Conservation (phyloP, 108 stramenopile genomes). For the Cyclotella sp. region DNA sequence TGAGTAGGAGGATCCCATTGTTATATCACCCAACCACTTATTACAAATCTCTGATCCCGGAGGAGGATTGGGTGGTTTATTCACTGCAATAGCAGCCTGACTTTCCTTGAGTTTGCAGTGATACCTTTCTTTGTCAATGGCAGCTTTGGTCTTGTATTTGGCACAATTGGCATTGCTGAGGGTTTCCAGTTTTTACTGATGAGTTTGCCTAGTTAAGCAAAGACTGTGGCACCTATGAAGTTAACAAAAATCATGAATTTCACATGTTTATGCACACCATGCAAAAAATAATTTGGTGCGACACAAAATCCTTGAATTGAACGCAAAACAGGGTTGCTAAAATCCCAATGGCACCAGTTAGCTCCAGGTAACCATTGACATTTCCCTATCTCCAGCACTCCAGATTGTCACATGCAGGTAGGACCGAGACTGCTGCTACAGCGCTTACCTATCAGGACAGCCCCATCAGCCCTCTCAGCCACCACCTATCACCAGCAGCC, state of each 20-base stretch:
- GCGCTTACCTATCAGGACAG: too few species aligned
- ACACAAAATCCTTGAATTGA: too few species aligned
- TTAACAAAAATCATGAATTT: too few species aligned
- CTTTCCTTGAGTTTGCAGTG: constrained; percentile 29
- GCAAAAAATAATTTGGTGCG: neutral
- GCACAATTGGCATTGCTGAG: constrained; percentile 43
- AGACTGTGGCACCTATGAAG: constrained; percentile 47
- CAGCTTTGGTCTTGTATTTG: constrained; percentile 54
- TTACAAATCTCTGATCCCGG: neutral
- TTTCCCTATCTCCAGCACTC: too few species aligned
- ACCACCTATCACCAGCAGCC: too few species aligned
- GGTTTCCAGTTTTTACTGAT: constrained; percentile 70
- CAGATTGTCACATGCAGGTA: too few species aligned
- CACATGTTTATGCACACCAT: neutral
- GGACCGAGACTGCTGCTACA: too few species aligned
- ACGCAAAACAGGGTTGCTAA: too few species aligned
- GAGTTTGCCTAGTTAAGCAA: constrained; percentile 68
- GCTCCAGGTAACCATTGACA: too few species aligned
- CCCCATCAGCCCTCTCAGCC: too few species aligned
- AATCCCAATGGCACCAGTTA: too few species aligned
- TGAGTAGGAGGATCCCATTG: constrained; percentile 4
- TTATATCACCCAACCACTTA: constrained; percentile 4
- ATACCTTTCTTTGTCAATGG: constrained; percentile 55
- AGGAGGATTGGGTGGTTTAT: neutral
- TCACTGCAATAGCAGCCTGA: constrained; percentile 13